Conservation (phyloP, 1,284 basidiomycete species). For the Coriolopsis trogii region DNA sequence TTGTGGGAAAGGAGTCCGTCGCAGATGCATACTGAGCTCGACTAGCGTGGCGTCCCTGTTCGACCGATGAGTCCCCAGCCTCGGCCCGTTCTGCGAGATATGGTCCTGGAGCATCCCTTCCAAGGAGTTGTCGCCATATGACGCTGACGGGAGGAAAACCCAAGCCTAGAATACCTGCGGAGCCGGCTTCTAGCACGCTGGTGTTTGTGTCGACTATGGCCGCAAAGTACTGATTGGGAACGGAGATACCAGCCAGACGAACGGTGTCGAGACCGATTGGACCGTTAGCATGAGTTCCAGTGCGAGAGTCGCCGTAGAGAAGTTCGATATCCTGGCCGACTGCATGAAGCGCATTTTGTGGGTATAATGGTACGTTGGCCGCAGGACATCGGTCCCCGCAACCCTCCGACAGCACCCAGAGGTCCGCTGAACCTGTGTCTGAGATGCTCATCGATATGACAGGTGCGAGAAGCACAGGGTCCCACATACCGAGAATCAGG, state of each 20-base stretch:
- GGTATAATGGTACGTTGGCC: conserved; percentile 33
- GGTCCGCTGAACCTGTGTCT: conserved; percentile 45
- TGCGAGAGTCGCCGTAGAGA: conserved; percentile 41
- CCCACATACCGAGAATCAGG: conserved; percentile 33
- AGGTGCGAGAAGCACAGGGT: not conserved
- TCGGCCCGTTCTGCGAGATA: conserved; percentile 10
- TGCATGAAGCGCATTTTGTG: conserved; percentile 25
- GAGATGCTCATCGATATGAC: not conserved
- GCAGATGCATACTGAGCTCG: conserved; percentile 19
- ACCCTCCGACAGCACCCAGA: conserved; percentile 40
- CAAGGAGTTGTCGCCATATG: conserved; percentile 30
- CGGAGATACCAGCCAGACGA: conserved; percentile 36
- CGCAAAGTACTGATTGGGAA: conserved; percentile 36
- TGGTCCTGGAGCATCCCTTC: conserved; percentile 13
- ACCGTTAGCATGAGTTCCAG: conserved; percentile 40
- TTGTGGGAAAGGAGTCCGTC: conserved; percentile 30
- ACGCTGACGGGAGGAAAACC: conserved; percentile 39
- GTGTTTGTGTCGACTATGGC: conserved; percentile 41
- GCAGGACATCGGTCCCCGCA: conserved; percentile 30
- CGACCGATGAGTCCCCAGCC: too few species aligned
- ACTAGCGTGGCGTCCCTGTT: conserved; percentile 10
- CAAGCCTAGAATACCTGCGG: conserved; percentile 41
- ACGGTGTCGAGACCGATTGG: conserved; percentile 38
- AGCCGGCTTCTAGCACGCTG: conserved; percentile 37
- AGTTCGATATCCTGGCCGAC: conserved; percentile 30